Percentiles rank a stretch among this genome's conserved stretches.
Evolutionary conservation across 1,139 yeast species (phyloP).

Genomic region (Nematodospora anomalae): DNA sequence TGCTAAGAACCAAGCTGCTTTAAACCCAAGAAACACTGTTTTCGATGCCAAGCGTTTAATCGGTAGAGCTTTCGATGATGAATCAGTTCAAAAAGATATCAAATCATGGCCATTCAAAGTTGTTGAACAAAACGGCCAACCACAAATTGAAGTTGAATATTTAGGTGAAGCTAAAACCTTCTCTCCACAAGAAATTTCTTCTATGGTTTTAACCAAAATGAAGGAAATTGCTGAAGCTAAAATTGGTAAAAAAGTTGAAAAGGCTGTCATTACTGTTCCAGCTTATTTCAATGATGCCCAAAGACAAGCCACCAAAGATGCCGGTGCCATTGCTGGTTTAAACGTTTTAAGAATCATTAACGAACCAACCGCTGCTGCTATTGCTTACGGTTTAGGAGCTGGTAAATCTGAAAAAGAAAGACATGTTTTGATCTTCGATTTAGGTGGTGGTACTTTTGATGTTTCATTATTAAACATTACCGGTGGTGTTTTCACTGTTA

Average conservation of each 20-base stretch:
- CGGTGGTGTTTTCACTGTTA: conserved; percentile 99
- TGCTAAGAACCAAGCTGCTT: conserved; percentile 98
- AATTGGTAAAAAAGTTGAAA: conserved; percentile 89
- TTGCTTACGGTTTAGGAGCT: conserved; percentile 98
- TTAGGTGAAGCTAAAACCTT: conserved; percentile 90
- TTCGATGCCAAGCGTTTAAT: conserved; percentile 98
- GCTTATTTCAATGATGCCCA: conserved; percentile 97
- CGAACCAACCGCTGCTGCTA: conserved; percentile 98
- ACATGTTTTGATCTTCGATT: conserved; percentile 89
- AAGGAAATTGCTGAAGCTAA: conserved; percentile 97
- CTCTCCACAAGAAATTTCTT: conserved; percentile 96
- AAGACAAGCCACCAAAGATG: conserved; percentile 98
- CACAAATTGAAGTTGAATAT: conserved; percentile 90
- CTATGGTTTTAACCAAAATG: conserved; percentile 97
- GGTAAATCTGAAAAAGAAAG: conserved; percentile 87
- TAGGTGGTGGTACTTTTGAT: conserved; percentile 99
- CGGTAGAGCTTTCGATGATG: conserved; percentile 91
- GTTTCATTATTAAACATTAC: conserved; percentile 94
- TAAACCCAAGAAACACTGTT: conserved; percentile 94
- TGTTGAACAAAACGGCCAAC: conserved; percentile 81
- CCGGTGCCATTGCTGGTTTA: conserved; percentile 96
- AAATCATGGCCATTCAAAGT: conserved; percentile 98
- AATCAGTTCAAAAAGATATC: conserved; percentile 90
- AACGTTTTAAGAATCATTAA: conserved; percentile 94
- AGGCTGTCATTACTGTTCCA: conserved; percentile 95